Conservation (phyloP, 768 basidiomycete species). For the Rhodotorula diobovata region DNA sequence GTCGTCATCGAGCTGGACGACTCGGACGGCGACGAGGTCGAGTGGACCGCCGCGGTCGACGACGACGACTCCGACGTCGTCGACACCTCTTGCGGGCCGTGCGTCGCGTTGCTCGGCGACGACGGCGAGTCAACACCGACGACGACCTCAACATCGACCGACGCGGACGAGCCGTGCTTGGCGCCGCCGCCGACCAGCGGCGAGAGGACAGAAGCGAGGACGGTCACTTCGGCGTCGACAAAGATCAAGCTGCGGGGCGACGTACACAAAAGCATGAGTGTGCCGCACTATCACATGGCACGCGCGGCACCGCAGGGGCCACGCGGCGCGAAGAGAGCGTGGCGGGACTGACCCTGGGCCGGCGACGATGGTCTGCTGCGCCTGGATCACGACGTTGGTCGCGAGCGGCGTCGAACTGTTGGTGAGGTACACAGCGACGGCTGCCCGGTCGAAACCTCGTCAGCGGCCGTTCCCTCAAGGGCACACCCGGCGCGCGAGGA, state of each 20-base stretch:
- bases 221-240: constrained; percentile 8
- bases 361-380: constrained; percentile 57
- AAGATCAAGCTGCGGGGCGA: constrained; percentile 22
- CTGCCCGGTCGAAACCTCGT: not conserved
- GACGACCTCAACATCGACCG: too few species aligned
- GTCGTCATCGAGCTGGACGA: too few species aligned
- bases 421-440: constrained; percentile 34
- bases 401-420: constrained; percentile 60
- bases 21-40: too few species aligned
- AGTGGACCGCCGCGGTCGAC: not conserved
- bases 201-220: not conserved
- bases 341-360: constrained; percentile 64
- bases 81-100: too few species aligned
- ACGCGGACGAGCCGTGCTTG: not conserved
- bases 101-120: not conserved
- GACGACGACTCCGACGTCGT: too few species aligned
- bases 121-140: not conserved
- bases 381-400: constrained; percentile 61
- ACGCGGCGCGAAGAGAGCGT: constrained; percentile 46
- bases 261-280: too few species aligned
- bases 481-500: not conserved
- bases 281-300: too few species aligned
- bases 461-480: too few species aligned
- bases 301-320: too few species aligned
- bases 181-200: not conserved